Evolutionary conservation across 441 rosid genomes (phyloP).

Genomic region (Euphorbia celastroides): DNA sequence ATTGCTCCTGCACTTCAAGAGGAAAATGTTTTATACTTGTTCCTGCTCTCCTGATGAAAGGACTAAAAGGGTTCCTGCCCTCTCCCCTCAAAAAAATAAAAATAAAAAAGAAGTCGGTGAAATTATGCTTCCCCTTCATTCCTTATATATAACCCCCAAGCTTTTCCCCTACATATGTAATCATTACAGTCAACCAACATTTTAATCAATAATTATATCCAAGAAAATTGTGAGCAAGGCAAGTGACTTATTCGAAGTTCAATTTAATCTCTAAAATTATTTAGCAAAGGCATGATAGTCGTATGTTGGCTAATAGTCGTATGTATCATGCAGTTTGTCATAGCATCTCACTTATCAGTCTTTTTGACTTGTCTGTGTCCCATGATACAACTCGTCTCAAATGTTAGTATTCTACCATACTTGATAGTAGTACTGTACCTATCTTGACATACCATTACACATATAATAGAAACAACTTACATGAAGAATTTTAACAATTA

Average conservation of each 20-base stretch:
- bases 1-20: conserved; percentile 63
- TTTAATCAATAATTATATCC: not conserved
- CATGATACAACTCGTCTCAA: not conserved
- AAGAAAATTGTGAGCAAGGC: not conserved
- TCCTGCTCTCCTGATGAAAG: not conserved
- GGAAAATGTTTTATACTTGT: not conserved
- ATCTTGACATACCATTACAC: not conserved
- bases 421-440: not conserved
- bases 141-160: not conserved
- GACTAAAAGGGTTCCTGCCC: not conserved
- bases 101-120: not conserved
- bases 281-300: not conserved
- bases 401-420: not conserved
- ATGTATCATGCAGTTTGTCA: not conserved
- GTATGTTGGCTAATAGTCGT: not conserved
- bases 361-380: not conserved
- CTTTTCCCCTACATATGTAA: not conserved
- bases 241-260: not conserved
- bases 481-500: not conserved
- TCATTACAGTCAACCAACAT: not conserved
- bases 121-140: not conserved
- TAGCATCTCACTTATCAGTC: not conserved
- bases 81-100: not conserved
- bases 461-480: not conserved
- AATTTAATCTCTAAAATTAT: not conserved